Conservation (phyloP, 1,139 yeast species). For the Citeromyces hawaiiensis region DNA sequence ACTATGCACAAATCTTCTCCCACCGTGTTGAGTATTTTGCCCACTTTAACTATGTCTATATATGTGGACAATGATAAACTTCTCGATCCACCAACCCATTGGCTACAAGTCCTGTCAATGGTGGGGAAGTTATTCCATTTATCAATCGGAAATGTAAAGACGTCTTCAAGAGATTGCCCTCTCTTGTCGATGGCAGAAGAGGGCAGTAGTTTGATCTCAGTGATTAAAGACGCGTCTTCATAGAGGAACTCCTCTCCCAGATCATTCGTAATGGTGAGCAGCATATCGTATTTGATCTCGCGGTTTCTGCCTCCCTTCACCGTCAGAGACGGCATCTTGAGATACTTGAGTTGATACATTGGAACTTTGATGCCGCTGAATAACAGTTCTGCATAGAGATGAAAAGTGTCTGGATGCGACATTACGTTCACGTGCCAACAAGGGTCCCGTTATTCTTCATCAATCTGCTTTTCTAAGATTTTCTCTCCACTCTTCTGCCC, state of each 20-base stretch:
- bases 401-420: too few species aligned
- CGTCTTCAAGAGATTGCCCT: not conserved
- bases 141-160: not conserved
- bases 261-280: constrained; percentile 13
- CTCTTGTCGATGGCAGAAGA: not conserved
- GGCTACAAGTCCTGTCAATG: not conserved
- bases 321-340: constrained; percentile 1
- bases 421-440: too few species aligned
- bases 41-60: not conserved
- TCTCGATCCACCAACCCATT: not conserved
- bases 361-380: too few species aligned
- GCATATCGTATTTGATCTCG: not conserved
- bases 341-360: constrained; percentile 1
- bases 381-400: too few species aligned
- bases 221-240: constrained; percentile 6
- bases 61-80: not conserved
- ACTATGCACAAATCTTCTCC: not conserved
- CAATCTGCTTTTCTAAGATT: too few species aligned
- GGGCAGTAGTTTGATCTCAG: not conserved
- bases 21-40: not conserved
- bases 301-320: not conserved
- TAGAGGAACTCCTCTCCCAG: constrained; percentile 15
- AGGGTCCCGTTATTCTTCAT: too few species aligned
- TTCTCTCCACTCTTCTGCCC: too few species aligned
- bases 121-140: not conserved